Conservation (phyloP, 2,329 filamentous ascomycete species). For the Sporothrix curviconia region DNA sequence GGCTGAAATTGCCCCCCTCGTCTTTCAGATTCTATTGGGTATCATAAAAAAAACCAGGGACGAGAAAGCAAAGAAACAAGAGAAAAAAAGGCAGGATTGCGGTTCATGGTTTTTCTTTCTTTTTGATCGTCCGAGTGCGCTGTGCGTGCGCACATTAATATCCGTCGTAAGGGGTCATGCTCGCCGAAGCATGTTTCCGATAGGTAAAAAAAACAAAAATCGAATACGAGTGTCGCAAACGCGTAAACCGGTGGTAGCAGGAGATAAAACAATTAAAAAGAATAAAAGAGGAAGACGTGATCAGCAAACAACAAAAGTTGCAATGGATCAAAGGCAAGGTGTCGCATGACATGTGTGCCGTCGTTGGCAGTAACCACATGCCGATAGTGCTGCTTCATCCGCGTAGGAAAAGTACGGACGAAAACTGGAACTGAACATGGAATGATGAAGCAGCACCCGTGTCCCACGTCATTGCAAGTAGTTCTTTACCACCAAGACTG, state of each 20-base stretch:
- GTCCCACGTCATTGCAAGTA: neutral
- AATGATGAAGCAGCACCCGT: conserved; percentile 1
- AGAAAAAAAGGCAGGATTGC: conserved; percentile 24
- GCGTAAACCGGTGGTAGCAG: conserved; percentile 13
- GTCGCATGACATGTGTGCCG: neutral
- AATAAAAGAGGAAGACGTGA: conserved; percentile 13
- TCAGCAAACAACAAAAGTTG: conserved; percentile 20
- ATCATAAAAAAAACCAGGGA: conserved; percentile 32
- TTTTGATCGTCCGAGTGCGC: conserved; percentile 28
- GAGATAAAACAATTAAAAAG: conserved; percentile 5
- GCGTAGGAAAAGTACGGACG: conserved; percentile 7
- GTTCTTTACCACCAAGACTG: conserved; percentile 60
- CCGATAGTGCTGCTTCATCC: conserved; percentile 1
- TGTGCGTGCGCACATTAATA: conserved; percentile 25
- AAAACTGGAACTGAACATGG: conserved; percentile 13
- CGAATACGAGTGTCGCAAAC: conserved; percentile 10
- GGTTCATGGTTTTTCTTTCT: conserved; percentile 26
- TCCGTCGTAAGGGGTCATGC: conserved; percentile 28
- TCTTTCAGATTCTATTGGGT: conserved; percentile 34
- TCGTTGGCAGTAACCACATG: neutral
- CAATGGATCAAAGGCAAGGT: conserved; percentile 17
- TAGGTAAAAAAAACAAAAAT: conserved; percentile 16
- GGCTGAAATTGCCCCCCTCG: conserved; percentile 20
- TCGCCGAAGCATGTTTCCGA: conserved; percentile 28
- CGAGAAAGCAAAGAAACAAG: conserved; percentile 30